Evolutionary conservation across 2,329 filamentous ascomycete species (phyloP).

Genomic region (Xylariaceae sp.): DNA sequence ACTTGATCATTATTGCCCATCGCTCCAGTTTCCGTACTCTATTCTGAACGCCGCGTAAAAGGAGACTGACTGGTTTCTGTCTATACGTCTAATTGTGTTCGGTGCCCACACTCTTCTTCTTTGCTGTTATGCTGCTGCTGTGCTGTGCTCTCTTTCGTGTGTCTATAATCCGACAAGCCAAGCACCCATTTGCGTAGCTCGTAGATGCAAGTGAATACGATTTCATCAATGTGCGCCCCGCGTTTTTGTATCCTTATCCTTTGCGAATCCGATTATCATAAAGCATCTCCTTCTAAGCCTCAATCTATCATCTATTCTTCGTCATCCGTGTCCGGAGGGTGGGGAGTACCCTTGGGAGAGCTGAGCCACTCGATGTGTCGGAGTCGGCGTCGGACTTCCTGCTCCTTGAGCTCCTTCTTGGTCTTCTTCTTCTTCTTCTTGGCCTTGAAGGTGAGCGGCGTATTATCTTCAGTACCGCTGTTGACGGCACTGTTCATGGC

Average conservation of each 20-base stretch:
- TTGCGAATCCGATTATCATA: neutral
- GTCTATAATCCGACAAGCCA: slow-evolving; percentile 8
- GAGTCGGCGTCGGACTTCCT: slow-evolving; percentile 78
- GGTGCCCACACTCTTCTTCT: neutral
- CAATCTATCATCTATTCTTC: slow-evolving; percentile 44
- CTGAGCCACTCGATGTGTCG: slow-evolving; percentile 83
- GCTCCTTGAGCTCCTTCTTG: slow-evolving; percentile 90
- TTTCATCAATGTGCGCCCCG: neutral
- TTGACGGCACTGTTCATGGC: slow-evolving; percentile 62
- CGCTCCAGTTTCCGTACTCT: no score
- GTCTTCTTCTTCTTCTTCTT: slow-evolving; percentile 99
- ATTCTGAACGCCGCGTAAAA: no score
- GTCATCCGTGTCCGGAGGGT: slow-evolving; percentile 72
- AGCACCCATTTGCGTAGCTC: neutral
- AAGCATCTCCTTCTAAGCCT: neutral
- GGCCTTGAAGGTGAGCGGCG: slow-evolving; percentile 77
- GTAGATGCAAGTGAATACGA: slow-evolving; percentile 1
- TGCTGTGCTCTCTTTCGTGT: slow-evolving; percentile 5
- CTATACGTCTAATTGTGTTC: no score
- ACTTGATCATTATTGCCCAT: no score
- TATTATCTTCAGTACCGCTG: slow-evolving; percentile 76
- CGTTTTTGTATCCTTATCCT: neutral
- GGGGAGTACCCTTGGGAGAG: slow-evolving; percentile 76
- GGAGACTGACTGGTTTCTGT: no score
- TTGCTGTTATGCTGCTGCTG: slow-evolving; percentile 1